Percentiles rank a stretch among this genome's conserved stretches.
Conservation (phyloP, 257 asterid genomes). For the Nicotiana sylvestris region DNA sequence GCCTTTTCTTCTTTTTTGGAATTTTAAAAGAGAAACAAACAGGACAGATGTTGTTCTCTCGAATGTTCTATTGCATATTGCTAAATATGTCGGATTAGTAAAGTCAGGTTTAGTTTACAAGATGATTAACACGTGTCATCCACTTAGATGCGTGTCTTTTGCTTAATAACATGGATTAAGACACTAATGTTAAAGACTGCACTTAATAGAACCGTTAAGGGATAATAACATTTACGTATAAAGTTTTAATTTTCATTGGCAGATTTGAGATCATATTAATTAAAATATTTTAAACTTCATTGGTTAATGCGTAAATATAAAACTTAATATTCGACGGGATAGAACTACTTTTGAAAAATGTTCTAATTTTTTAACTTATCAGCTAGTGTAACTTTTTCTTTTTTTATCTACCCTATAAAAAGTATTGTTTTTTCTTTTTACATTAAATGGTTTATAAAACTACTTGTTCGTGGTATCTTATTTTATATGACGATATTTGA, state of each 20-base stretch:
- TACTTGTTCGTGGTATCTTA: not conserved
- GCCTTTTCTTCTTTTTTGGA: not conserved
- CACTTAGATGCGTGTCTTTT: constrained; percentile 16
- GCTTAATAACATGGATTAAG: constrained; percentile 21
- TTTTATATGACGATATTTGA: not conserved
- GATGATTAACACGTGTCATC: constrained; percentile 25
- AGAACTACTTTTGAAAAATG: not conserved
- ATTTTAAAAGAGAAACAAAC: not conserved
- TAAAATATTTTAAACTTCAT: not conserved
- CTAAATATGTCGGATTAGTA: not conserved
- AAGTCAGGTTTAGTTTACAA: not conserved
- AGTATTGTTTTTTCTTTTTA: too few species aligned
- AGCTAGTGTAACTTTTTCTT: not conserved
- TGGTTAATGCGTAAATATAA: not conserved
- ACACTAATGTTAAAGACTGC: constrained; percentile 3
- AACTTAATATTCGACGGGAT: not conserved
- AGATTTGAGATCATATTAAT: not conserved
- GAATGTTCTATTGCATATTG: not conserved
- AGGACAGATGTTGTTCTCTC: constrained; percentile 6
- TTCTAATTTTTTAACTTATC: not conserved
- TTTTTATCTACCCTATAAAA: too few species aligned
- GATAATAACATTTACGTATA: too few species aligned
- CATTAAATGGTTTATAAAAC: not conserved
- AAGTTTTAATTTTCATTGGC: not conserved
- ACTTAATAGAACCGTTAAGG: too few species aligned